Conservation (phyloP, 768 basidiomycete genomes). For the Leccinellum rugosiceps region DNA sequence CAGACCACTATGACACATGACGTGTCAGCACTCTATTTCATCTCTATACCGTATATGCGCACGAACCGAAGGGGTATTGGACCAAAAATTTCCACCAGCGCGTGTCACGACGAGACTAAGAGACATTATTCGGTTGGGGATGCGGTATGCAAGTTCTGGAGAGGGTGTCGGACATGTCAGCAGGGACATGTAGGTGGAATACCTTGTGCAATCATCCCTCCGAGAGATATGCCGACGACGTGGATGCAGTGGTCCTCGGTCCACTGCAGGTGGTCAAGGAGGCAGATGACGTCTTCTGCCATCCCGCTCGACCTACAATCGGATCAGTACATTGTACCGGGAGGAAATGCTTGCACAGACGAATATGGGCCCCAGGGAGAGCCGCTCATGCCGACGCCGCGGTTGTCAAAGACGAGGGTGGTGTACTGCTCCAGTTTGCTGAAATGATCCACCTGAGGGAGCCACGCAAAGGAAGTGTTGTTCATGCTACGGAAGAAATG, state of each 20-base stretch:
- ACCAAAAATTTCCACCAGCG: slow-evolving; percentile 54
- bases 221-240: slow-evolving; percentile 71
- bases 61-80: slow-evolving; percentile 63
- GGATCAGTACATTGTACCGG: not conserved
- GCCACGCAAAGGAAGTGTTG: slow-evolving; percentile 61
- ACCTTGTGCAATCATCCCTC: slow-evolving; percentile 87
- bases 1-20: slow-evolving; percentile 36
- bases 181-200: not conserved
- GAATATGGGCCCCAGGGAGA: slow-evolving; percentile 74
- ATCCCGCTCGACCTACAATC: slow-evolving; percentile 60
- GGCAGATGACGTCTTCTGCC: slow-evolving; percentile 68
- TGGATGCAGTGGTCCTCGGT: slow-evolving; percentile 58
- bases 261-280: slow-evolving; percentile 75
- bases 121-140: slow-evolving; percentile 65
- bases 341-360: slow-evolving; percentile 37
- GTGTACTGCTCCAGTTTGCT: slow-evolving; percentile 50
- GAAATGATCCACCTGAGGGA: slow-evolving; percentile 62
- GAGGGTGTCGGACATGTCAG: not conserved
- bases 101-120: slow-evolving; percentile 69
- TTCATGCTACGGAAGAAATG: slow-evolving; percentile 46
- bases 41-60: not conserved
- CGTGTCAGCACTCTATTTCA: not conserved
- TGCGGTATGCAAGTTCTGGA: slow-evolving; percentile 63
- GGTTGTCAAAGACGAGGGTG: slow-evolving; percentile 77
- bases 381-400: slow-evolving; percentile 76